Percentiles rank a stretch among this genome's conserved stretches.
phyloP scores from a whole-genome alignment of 257 asterid species.

The Solanum chiquidenum region DNA sequence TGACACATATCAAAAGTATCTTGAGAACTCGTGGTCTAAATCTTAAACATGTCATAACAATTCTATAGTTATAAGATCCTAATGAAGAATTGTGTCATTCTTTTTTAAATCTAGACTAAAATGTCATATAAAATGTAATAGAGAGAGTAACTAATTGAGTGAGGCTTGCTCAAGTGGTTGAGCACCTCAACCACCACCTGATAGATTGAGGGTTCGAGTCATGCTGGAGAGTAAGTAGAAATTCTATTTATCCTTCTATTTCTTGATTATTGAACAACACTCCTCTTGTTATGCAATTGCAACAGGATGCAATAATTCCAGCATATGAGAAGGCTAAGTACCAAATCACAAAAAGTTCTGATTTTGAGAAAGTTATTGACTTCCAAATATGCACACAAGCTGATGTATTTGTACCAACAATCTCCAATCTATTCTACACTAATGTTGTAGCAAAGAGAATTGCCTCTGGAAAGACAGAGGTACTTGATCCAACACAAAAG shows the following conservation, averaged over 20 bases:
- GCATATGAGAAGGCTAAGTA: slow-evolving; percentile 17
- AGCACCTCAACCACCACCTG: neutral
- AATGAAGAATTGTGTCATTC: neutral
- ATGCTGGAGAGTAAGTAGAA: neutral
- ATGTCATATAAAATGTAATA: neutral
- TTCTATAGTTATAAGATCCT: neutral
- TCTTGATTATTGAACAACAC: neutral
- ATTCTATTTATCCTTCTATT: too few species aligned
- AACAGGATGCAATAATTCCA: slow-evolving; percentile 40
- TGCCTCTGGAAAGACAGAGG: slow-evolving; percentile 38
- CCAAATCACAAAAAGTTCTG: neutral
- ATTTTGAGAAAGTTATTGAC: slow-evolving; percentile 36
- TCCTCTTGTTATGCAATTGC: neutral
- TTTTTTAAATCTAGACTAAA: neutral
- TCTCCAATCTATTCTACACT: slow-evolving; percentile 25
- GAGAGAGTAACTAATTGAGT: neutral
- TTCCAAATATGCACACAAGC: slow-evolving; percentile 27
- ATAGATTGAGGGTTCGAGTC: neutral
- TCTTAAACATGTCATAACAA: neutral
- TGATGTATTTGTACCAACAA: slow-evolving; percentile 34
- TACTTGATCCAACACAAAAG: slow-evolving; percentile 25
- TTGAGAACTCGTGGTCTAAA: neutral
- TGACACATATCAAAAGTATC: neutral
- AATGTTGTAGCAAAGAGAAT: slow-evolving; percentile 44
- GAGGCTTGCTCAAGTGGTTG: neutral